Conservation (phyloP, 2,329 filamentous ascomycete genomes). For the Incumbomyces lentus region DNA sequence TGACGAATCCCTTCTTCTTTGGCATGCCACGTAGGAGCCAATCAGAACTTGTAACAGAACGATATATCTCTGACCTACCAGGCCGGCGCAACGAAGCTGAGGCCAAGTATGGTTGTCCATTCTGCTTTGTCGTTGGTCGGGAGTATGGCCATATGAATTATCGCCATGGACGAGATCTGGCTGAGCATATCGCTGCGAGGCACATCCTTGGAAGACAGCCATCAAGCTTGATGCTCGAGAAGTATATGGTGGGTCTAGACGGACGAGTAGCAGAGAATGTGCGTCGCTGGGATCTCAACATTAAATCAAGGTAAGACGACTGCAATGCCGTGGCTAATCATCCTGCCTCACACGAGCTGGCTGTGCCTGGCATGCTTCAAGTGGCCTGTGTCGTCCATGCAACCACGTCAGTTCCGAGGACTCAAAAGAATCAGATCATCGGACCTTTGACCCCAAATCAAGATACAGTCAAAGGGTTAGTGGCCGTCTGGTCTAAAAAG, state of each 20-base stretch:
- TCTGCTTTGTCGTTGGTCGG: slow-evolving; percentile 17
- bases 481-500: too few relatives aligned
- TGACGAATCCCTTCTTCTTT: slow-evolving; percentile 2
- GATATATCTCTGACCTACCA: neutral
- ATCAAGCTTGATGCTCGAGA: slow-evolving; percentile 15
- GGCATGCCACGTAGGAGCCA: neutral
- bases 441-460: too few relatives aligned
- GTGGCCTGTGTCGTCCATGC: too few relatives aligned
- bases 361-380: too few relatives aligned
- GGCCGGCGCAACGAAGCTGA: neutral
- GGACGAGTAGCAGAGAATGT: slow-evolving; percentile 13
- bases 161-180: slow-evolving; percentile 11
- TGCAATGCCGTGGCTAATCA: neutral
- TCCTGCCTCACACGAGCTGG: neutral
- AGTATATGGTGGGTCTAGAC: slow-evolving; percentile 15
- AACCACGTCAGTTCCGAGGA: too few relatives aligned
- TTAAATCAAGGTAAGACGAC: slow-evolving; percentile 9
- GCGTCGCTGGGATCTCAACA: slow-evolving; percentile 18
- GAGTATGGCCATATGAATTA: slow-evolving; percentile 12
- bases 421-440: too few relatives aligned
- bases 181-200: slow-evolving; percentile 14
- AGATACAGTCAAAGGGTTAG: too few relatives aligned
- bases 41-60: neutral
- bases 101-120: slow-evolving; percentile 18
- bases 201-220: slow-evolving; percentile 12